Evolutionary conservation across 1,139 yeast genomes (phyloP), one percentile per base, ranked within the genome.

Genomic region (Zhuliangozyma blackwelliae): DNA sequence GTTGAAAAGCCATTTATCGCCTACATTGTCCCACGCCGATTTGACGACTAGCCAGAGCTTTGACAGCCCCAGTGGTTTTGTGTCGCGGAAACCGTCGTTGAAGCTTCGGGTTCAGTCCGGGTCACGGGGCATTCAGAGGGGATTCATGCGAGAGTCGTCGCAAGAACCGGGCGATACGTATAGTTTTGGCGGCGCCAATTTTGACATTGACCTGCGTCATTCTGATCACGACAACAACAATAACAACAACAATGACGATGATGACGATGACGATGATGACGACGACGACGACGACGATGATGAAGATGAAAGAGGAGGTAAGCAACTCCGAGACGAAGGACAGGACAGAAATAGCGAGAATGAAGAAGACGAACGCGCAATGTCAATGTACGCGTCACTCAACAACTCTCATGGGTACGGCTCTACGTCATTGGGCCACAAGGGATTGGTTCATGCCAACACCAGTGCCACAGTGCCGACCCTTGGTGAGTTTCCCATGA

Each of bases 281-380:
- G 41, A 36, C 10, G 35, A 39, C 7, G 31, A 35, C 2, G 41
- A 40, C 27, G 44, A 32, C 1, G 38, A 34, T n/a, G 49, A 43
- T 10, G 46, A 45, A 13, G 59, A 51, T 19, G 3, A 16, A 5
- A 20, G 27, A 7, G 29, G 27, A 5, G 57, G 48, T 21, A 3
- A 3, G 23, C 23, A 22, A 22, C 23, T 3, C 9, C 23, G 10
- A 22, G 23, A 22, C 3, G 23, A 22, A 9, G 7, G 9, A 7
- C 23, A 22, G 6, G 33, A 38, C 20, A 47, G 44, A 5, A 40
- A 43, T 10, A 56, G 50, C 10, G 55, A 49, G 16, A 66, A 59
- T 23, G 78, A 70, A 34, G 79, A 74, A 47, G 79, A 75, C 46
- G 79, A 74, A 39, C 68, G 71, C 39, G 77, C 68, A 1, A 73